phyloP scores from a whole-genome alignment of 2,329 filamentous ascomycete genomes.

The Amauroascus verrucosus region DNA sequence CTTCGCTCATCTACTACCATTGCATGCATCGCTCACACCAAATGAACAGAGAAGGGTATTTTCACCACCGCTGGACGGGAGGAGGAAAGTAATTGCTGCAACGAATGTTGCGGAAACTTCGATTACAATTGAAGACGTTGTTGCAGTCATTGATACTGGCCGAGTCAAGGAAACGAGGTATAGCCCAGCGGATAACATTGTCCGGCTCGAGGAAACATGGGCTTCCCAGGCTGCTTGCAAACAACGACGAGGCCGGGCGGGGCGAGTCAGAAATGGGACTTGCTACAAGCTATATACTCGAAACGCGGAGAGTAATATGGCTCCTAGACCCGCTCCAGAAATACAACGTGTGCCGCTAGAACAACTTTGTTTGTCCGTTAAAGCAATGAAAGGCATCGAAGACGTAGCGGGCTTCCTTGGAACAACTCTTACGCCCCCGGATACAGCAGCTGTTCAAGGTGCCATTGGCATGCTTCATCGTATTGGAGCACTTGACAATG shows the following conservation, averaged over 20 bases:
- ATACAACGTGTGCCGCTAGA: constrained; percentile 88
- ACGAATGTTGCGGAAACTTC: constrained; percentile 98
- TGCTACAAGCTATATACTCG: constrained; percentile 95
- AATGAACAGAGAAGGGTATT: constrained; percentile 84
- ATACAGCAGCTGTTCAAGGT: constrained; percentile 71
- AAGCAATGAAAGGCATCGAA: constrained; percentile 74
- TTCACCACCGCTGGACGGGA: constrained; percentile 60
- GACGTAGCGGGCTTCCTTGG: constrained; percentile 74
- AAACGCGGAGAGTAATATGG: constrained; percentile 74
- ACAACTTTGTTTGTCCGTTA: constrained; percentile 86
- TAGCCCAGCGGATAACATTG: constrained; percentile 84
- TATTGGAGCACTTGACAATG: constrained; percentile 80
- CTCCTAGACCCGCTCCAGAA: constrained; percentile 80
- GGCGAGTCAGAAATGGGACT: constrained; percentile 77
- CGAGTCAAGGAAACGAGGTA: constrained; percentile 95
- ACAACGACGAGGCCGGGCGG: constrained; percentile 83
- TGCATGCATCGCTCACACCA: constrained; percentile 86
- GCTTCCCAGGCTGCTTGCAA: constrained; percentile 89
- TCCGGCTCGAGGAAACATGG: constrained; percentile 89
- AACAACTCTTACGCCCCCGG: constrained; percentile 80
- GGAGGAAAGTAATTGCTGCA: constrained; percentile 83
- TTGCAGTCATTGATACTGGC: constrained; percentile 90
- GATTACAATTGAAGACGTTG: constrained; percentile 95
- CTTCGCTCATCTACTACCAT: constrained; percentile 66
- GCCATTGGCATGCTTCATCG: constrained; percentile 67